These are phyloP conservation scores for Coemansia sp. DNA, from an alignment of 192 early-diverging fungal species.

Conservation along the genomic window DNA sequence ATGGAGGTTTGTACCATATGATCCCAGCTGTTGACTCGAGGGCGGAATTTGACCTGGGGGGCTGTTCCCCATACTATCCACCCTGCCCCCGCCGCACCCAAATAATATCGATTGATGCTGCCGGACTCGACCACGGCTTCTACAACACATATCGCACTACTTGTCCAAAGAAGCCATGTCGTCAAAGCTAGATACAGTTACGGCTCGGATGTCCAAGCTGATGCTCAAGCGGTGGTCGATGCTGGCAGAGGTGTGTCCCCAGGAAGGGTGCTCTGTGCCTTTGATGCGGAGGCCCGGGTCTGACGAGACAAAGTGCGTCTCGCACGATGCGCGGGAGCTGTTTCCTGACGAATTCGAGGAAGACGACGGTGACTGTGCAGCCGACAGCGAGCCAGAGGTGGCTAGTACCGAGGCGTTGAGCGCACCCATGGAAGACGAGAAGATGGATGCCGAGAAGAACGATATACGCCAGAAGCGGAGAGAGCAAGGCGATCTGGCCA, in stretches of 20 bases:
- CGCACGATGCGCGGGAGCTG: conserved; percentile 36
- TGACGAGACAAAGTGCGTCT: conserved; percentile 26
- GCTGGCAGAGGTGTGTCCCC: conserved; percentile 31
- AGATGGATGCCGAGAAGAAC: background rate
- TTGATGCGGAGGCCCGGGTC: conserved; percentile 38
- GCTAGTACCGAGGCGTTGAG: background rate
- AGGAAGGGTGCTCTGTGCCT: conserved; percentile 27
- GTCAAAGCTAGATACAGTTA: conserved; percentile 31
- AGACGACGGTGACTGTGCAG: background rate
- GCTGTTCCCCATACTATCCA: too few relatives aligned
- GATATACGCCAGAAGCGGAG: conserved; percentile 2
- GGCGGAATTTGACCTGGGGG: too few relatives aligned
- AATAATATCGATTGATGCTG: too few relatives aligned
- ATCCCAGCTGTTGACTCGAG: too few relatives aligned
- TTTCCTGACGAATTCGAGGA: conserved; percentile 25
- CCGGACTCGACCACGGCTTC: too few relatives aligned
- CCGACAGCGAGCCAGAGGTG: background rate
- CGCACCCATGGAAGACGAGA: conserved; percentile 7
- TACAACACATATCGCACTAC: too few relatives aligned
- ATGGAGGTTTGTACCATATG: too few relatives aligned
- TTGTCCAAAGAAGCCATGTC: too few relatives aligned
- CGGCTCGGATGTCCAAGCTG: conserved; percentile 38
- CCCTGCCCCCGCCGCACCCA: too few relatives aligned
- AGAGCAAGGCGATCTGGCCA: conserved; percentile 33
- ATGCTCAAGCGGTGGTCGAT: conserved; percentile 47